phyloP scores from a whole-genome alignment of 2,329 filamentous ascomycete genomes.

The Helotiales sp. region DNA sequence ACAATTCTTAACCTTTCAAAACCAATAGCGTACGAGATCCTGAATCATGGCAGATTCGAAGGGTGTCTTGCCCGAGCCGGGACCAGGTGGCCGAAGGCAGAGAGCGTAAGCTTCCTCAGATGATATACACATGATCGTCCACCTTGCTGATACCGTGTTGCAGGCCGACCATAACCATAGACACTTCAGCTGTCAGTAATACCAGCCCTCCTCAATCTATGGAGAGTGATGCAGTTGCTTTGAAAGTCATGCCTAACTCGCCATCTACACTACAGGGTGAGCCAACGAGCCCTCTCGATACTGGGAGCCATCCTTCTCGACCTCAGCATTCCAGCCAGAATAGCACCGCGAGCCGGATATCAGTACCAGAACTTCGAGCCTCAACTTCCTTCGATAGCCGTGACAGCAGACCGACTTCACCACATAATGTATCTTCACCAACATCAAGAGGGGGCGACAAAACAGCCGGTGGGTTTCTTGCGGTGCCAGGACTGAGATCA shows the following conservation, averaged over 20 bases:
- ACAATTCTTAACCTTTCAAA: constrained; percentile 21
- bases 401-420: constrained; percentile 67
- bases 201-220: constrained; percentile 39
- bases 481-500: constrained; percentile 66
- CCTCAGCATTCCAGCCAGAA: constrained; percentile 35
- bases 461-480: constrained; percentile 57
- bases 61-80: constrained; percentile 34
- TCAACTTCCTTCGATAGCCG: constrained; percentile 63
- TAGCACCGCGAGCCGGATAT: constrained; percentile 39
- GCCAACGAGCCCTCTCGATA: constrained; percentile 44
- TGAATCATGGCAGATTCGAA: constrained; percentile 36
- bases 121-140: constrained; percentile 19
- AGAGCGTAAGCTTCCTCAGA: constrained; percentile 40
- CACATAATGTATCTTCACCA: constrained; percentile 71
- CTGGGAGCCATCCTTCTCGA: constrained; percentile 24
- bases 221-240: constrained; percentile 42
- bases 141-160: constrained; percentile 31
- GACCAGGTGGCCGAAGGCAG: constrained; percentile 40
- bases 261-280: constrained; percentile 42
- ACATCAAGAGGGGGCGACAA: constrained; percentile 55
- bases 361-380: constrained; percentile 54
- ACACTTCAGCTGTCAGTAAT: constrained; percentile 57
- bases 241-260: constrained; percentile 45
- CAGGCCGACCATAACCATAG: constrained; percentile 60
- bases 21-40: constrained; percentile 19